phyloP scores from a whole-genome alignment of 176 grass and related monocot genomes.

The Ensete glaucum region DNA sequence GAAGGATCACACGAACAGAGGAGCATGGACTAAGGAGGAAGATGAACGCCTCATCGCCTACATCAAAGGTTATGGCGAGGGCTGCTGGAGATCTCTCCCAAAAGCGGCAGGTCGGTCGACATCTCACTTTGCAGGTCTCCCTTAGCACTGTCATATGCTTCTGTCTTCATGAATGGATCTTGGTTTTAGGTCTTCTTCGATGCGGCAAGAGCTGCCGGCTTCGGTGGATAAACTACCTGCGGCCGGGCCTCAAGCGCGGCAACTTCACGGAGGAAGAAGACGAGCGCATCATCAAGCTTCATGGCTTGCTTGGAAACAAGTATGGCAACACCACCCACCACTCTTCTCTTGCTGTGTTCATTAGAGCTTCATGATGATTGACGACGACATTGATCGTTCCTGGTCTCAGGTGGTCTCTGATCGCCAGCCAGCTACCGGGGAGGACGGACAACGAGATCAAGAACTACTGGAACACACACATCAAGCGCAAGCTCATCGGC shows the following conservation, averaged over 20 bases:
- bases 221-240: constrained; percentile 24
- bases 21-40: too few species aligned
- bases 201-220: constrained; percentile 22
- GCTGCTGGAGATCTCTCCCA: too few species aligned
- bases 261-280: constrained; percentile 19
- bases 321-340: background rate
- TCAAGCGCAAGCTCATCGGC: constrained; percentile 3
- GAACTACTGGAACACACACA: constrained; percentile 17
- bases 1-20: too few species aligned
- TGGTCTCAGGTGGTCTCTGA: constrained; percentile 16
- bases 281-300: constrained; percentile 18
- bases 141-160: too few species aligned
- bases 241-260: constrained; percentile 19
- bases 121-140: too few species aligned
- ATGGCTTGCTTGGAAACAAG: constrained; percentile 20
- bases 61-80: too few species aligned
- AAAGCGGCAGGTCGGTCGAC: too few species aligned
- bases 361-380: too few species aligned
- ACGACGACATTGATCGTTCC: too few species aligned
- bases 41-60: too few species aligned
- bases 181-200: background rate
- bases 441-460: constrained; percentile 23
- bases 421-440: background rate
- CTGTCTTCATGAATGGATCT: too few species aligned
- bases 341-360: too few species aligned